Conservation (phyloP, 163 green algal species). For the Chlorella variabilis region DNA sequence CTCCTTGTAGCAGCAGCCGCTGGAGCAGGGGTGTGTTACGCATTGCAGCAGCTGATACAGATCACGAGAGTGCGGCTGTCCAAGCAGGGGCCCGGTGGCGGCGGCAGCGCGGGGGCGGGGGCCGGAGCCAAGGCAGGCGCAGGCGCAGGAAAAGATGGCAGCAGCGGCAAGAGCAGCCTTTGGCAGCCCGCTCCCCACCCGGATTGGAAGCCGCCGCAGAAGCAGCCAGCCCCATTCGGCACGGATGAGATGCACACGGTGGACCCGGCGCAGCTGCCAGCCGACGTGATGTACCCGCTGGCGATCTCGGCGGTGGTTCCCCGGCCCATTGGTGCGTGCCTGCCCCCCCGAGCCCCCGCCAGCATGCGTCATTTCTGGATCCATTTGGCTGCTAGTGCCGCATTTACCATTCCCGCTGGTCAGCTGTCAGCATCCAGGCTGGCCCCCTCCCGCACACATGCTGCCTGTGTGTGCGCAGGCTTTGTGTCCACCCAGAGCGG, state of each 20-base stretch:
- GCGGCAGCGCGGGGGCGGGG: not conserved
- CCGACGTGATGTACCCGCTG: slow-evolving; percentile 63
- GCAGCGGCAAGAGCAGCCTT: not conserved
- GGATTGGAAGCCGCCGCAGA: slow-evolving; percentile 26
- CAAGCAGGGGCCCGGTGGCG: not conserved
- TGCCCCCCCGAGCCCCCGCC: too few relatives aligned
- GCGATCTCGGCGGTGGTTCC: slow-evolving; percentile 83
- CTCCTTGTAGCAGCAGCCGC: not conserved
- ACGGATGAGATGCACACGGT: slow-evolving; percentile 5
- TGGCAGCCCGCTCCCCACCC: slow-evolving; percentile 28
- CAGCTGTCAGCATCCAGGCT: too few relatives aligned
- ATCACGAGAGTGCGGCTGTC: not conserved
- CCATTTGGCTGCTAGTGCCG: not conserved
- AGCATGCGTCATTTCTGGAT: too few relatives aligned
- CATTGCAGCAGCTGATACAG: slow-evolving; percentile 6
- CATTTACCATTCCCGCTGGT: not conserved
- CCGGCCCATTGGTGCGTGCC: slow-evolving; percentile 69
- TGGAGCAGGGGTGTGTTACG: not conserved
- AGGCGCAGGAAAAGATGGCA: not conserved
- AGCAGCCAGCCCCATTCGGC: slow-evolving; percentile 35
- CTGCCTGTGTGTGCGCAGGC: too few relatives aligned
- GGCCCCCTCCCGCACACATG: too few relatives aligned
- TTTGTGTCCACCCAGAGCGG: slow-evolving; percentile 72
- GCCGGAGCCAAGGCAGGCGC: not conserved
- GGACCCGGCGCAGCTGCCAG: slow-evolving; percentile 16